A percentile compares a stretch with the other conserved stretches of the same genome.
These are phyloP conservation scores for Ampelomyces quisqualis DNA, from an alignment of 2,329 filamentous ascomycete genomes.

Conservation along the genomic window DNA sequence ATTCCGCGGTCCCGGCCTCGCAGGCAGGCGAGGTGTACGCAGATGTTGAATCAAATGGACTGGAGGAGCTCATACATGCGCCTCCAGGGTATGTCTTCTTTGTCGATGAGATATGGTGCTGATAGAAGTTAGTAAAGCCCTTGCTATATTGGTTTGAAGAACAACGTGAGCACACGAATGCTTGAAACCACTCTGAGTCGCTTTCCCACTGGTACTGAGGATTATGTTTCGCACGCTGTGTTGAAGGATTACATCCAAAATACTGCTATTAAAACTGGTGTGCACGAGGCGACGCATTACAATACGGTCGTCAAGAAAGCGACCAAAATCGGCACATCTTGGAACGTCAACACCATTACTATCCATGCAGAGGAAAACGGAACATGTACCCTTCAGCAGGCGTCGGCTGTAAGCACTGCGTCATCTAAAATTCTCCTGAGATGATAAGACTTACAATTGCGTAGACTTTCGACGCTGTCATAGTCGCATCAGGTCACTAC, in stretches of 20 bases:
- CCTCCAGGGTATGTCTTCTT: conserved; percentile 50
- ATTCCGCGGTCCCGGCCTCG: conserved; percentile 40
- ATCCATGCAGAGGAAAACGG: conserved; percentile 32
- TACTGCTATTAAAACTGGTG: conserved; percentile 54
- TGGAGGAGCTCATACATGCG: conserved; percentile 44
- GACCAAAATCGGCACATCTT: conserved; percentile 51
- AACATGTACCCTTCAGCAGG: background rate
- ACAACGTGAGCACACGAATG: conserved; percentile 56
- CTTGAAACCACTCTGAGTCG: conserved; percentile 52
- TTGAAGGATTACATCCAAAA: conserved; percentile 63
- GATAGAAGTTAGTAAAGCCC: conserved; percentile 41
- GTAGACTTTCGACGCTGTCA: conserved; percentile 52
- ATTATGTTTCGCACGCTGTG: conserved; percentile 59
- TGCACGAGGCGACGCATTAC: conserved; percentile 55
- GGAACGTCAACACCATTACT: conserved; percentile 55
- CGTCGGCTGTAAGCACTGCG: conserved; percentile 3
- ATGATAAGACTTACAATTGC: conserved; percentile 2
- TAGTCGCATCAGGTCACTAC: conserved; percentile 59
- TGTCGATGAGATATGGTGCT: background rate
- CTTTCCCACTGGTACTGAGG: conserved; percentile 62
- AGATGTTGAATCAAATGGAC: conserved; percentile 9
- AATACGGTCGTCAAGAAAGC: conserved; percentile 61
- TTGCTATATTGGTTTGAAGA: conserved; percentile 55
- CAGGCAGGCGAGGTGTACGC: conserved; percentile 22
- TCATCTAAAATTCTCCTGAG: accelerated